These are phyloP conservation scores for Amaranthus cruentus DNA, from an alignment of 148 eudicot genomes.

Conservation along the genomic window DNA sequence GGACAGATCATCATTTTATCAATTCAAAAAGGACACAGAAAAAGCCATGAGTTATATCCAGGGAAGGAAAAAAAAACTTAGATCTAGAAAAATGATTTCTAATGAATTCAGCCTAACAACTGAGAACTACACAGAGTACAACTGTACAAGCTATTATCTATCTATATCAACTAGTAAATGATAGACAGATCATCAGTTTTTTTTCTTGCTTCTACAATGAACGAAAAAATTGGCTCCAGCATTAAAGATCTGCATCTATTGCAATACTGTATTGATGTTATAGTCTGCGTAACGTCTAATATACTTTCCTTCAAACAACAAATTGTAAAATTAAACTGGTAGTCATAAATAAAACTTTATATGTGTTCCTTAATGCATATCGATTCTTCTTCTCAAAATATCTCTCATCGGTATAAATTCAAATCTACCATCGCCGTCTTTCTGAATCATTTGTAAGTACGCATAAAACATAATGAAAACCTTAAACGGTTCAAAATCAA, in stretches of 20 bases:
- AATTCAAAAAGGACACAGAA: neutral
- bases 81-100: neutral
- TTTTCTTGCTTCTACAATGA: neutral
- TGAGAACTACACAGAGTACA: neutral
- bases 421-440: neutral
- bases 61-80: neutral
- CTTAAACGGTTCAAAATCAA: too few species aligned
- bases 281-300: neutral
- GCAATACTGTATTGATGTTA: neutral
- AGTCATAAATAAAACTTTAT: neutral
- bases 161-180: too few species aligned
- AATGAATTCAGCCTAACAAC: neutral
- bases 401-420: neutral
- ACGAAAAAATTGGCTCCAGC: neutral
- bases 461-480: neutral
- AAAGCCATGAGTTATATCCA: too few species aligned
- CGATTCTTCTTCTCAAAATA: neutral
- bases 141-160: too few species aligned
- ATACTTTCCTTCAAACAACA: neutral
- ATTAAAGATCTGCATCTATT: neutral
- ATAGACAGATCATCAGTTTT: neutral
- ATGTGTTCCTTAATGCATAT: neutral
- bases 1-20: neutral
- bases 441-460: neutral
- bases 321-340: neutral